phyloP scores from a whole-genome alignment of 192 early-diverging fungal species.

The Podila clonocystis region DNA sequence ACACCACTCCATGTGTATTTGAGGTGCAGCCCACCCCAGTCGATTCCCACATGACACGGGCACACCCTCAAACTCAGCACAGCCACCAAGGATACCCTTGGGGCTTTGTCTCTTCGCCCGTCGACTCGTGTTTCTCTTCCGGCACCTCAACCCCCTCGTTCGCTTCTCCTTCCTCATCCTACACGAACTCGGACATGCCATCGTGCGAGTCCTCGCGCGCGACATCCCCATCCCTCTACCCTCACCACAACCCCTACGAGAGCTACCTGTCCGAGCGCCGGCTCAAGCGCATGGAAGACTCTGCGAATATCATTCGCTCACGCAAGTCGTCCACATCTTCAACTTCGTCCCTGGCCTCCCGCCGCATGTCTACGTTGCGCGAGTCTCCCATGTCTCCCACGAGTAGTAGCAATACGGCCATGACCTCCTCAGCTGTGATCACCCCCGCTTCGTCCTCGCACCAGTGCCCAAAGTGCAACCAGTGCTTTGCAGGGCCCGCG shows the following conservation, averaged over 20 bases:
- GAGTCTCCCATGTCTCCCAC: constrained; percentile 5
- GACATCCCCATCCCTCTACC: constrained; percentile 13
- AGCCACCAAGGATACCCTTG: constrained; percentile 16
- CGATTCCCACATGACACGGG: constrained; percentile 29
- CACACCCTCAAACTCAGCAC: constrained; percentile 3
- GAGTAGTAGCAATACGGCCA: not conserved
- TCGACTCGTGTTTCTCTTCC: constrained; percentile 44
- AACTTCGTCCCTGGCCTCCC: constrained; percentile 24
- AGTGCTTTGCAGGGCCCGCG: constrained; percentile 40
- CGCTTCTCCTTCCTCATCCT: constrained; percentile 38
- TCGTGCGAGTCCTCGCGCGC: constrained; percentile 40
- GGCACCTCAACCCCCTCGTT: constrained; percentile 26
- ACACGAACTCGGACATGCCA: constrained; percentile 27
- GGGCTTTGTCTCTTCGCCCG: constrained; percentile 35
- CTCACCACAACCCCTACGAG: constrained; percentile 12
- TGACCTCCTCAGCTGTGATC: not conserved
- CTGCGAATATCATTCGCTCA: constrained; percentile 17
- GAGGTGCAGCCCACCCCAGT: constrained; percentile 1
- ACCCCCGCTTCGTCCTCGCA: constrained; percentile 13
- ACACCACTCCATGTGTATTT: not conserved
- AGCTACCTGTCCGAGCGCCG: constrained; percentile 21
- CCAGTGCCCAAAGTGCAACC: constrained; percentile 37
- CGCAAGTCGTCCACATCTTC: constrained; percentile 48
- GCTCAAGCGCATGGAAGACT: constrained; percentile 12
- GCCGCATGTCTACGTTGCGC: constrained; percentile 8